Evolutionary conservation across 2,329 filamentous ascomycete species (phyloP).

Genomic region (Nigrospora oryzae): DNA sequence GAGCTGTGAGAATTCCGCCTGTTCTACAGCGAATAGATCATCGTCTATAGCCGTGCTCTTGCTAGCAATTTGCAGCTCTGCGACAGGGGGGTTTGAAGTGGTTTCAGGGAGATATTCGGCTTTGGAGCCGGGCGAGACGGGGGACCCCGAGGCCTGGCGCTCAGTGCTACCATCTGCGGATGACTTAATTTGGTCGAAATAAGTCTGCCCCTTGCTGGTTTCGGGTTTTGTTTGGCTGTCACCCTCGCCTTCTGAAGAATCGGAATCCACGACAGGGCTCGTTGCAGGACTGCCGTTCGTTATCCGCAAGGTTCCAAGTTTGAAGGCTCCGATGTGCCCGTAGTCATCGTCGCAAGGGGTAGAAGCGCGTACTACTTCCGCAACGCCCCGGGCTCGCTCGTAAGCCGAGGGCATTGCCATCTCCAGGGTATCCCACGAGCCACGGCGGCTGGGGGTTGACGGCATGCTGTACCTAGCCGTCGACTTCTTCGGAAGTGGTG

Average conservation of each 20-base stretch:
- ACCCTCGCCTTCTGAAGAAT: no score
- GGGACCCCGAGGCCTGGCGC: no score
- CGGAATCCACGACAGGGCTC: conserved; percentile 21
- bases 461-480: conserved; percentile 12
- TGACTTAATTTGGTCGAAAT: no score
- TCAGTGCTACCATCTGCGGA: no score
- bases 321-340: conserved; percentile 51
- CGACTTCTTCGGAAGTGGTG: conserved; percentile 5
- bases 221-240: no score
- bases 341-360: conserved; percentile 50
- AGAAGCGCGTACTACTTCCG: conserved; percentile 24
- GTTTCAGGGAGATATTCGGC: neutral
- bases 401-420: conserved; percentile 6
- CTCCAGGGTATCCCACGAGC: conserved; percentile 11
- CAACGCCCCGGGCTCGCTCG: conserved; percentile 7
- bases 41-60: conserved; percentile 40
- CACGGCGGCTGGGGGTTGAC: conserved; percentile 11
- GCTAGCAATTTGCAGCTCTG: conserved; percentile 33
- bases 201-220: no score
- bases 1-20: conserved; percentile 12
- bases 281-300: conserved; percentile 49
- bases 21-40: conserved; percentile 34
- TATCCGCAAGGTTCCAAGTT: conserved; percentile 53
- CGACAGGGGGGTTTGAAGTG: conserved; percentile 17
- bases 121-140: no score